Evolutionary conservation across 2,329 filamentous ascomycete genomes (phyloP).

Genomic region (Chlorencoelia australis): DNA sequence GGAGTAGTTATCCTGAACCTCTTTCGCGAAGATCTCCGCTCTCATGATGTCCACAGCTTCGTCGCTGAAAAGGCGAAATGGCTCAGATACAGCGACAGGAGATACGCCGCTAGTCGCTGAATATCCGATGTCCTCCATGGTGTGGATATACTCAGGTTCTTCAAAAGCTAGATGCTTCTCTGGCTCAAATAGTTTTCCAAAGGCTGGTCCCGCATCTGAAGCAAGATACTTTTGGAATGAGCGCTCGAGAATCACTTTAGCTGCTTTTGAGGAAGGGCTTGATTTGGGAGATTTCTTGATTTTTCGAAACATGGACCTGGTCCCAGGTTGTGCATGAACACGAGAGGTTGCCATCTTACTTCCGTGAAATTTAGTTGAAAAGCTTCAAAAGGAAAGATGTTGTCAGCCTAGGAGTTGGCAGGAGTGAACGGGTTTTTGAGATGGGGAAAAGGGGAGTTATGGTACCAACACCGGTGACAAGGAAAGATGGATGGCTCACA

Average conservation of each 20-base stretch:
- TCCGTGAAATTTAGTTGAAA: no score
- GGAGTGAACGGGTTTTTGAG: no score
- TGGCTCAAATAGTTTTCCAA: conserved; percentile 38
- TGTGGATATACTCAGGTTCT: conserved; percentile 39
- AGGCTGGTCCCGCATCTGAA: conserved; percentile 18
- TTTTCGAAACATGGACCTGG: not conserved
- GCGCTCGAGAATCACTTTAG: conserved; percentile 25
- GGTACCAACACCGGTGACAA: no score
- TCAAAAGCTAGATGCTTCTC: conserved; percentile 44
- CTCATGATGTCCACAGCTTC: conserved; percentile 54
- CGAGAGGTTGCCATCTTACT: conserved; percentile 22
- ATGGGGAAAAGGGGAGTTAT: no score
- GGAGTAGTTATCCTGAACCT: conserved; percentile 45
- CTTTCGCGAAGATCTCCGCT: conserved; percentile 47
- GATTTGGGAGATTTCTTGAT: not conserved
- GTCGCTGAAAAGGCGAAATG: conserved; percentile 51
- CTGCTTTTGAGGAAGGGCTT: conserved; percentile 19
- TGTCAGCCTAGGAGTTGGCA: no score
- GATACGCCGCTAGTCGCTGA: conserved; percentile 47
- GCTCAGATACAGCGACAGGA: conserved; percentile 51
- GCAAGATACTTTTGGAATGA: conserved; percentile 25
- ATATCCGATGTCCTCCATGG: conserved; percentile 53
- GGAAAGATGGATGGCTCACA: no score
- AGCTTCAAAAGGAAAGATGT: no score
- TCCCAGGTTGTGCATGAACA: conserved; percentile 16